Evolutionary conservation across 805 yeast genomes (phyloP).

Genomic region (Zygosaccharomyces bailii): DNA sequence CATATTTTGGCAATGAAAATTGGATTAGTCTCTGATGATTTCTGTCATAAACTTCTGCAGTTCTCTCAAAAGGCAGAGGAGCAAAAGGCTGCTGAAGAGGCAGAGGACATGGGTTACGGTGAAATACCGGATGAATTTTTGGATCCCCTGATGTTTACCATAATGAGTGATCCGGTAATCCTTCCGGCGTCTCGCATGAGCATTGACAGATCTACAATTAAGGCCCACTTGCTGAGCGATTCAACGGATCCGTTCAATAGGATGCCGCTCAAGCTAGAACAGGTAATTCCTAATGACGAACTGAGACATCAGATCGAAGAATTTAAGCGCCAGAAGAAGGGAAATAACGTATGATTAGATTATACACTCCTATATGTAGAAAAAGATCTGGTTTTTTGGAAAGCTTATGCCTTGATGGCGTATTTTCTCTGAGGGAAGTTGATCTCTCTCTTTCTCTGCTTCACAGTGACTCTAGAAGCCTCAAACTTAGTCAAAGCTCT

Average conservation of each 20-base stretch:
- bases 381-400: slow-evolving; percentile 8
- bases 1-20: slow-evolving; percentile 54
- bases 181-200: slow-evolving; percentile 81
- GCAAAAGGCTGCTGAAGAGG: slow-evolving; percentile 61
- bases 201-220: slow-evolving; percentile 87
- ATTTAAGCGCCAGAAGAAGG: slow-evolving; percentile 48
- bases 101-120: slow-evolving; percentile 82
- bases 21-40: slow-evolving; percentile 52
- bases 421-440: slow-evolving; percentile 98
- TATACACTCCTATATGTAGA: slow-evolving; percentile 23
- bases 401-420: slow-evolving; percentile 92
- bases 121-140: slow-evolving; percentile 95
- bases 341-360: slow-evolving; percentile 25
- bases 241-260: slow-evolving; percentile 97
- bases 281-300: slow-evolving; percentile 75
- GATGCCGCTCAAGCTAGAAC: slow-evolving; percentile 83
- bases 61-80: slow-evolving; percentile 68
- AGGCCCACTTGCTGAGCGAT: slow-evolving; percentile 89
- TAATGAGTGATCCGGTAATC: slow-evolving; percentile 96
- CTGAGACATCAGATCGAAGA: slow-evolving; percentile 57
- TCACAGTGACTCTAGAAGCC: slow-evolving; percentile 75
- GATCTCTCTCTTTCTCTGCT: slow-evolving; percentile 85
- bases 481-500: slow-evolving; percentile 89
- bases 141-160: slow-evolving; percentile 93
- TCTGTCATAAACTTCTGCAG: slow-evolving; percentile 46